phyloP scores from a whole-genome alignment of 2,329 filamentous ascomycete genomes.

The Periconia digitata region DNA sequence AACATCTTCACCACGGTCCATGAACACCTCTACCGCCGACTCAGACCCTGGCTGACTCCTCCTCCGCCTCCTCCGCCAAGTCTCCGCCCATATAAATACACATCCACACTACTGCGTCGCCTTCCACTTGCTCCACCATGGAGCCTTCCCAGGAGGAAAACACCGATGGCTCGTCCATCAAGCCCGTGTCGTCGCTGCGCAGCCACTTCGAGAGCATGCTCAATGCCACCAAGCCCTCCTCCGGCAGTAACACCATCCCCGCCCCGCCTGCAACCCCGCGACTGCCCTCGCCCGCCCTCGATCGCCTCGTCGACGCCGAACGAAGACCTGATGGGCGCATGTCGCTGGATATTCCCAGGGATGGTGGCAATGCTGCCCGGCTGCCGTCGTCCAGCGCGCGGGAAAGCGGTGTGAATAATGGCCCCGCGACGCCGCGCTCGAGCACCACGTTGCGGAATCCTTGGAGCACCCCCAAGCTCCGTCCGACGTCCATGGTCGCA shows the following conservation, averaged over 20 bases:
- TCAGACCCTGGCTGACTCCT: constrained; percentile 39
- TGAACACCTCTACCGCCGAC: constrained; percentile 34
- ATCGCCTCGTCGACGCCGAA: constrained; percentile 34
- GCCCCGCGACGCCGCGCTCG: constrained; percentile 35
- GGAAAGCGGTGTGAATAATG: constrained; percentile 41
- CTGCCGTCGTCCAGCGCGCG: constrained; percentile 26
- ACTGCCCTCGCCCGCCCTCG: constrained; percentile 28
- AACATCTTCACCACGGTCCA: constrained; percentile 27
- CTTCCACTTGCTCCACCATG: constrained; percentile 32
- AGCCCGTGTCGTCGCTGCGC: constrained; percentile 78
- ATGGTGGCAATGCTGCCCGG: constrained; percentile 19
- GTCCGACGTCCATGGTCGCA: constrained; percentile 54
- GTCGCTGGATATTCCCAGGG: constrained; percentile 46
- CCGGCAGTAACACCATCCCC: neutral
- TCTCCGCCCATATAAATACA: too few species aligned
- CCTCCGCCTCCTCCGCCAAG: constrained; percentile 21
- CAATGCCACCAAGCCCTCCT: constrained; percentile 38
- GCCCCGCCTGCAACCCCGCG: constrained; percentile 16
- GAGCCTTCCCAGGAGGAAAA: constrained; percentile 52
- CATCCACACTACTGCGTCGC: too few species aligned
- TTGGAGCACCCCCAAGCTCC: constrained; percentile 39
- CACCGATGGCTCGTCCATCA: constrained; percentile 76
- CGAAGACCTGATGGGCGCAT: constrained; percentile 38
- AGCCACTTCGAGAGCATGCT: constrained; percentile 81
- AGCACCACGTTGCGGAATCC: constrained; percentile 38